A percentile compares a stretch with the other conserved stretches of the same genome.
phyloP scores from a whole-genome alignment of 768 basidiomycete genomes.

The Phlebiopsis flavidoalba region DNA sequence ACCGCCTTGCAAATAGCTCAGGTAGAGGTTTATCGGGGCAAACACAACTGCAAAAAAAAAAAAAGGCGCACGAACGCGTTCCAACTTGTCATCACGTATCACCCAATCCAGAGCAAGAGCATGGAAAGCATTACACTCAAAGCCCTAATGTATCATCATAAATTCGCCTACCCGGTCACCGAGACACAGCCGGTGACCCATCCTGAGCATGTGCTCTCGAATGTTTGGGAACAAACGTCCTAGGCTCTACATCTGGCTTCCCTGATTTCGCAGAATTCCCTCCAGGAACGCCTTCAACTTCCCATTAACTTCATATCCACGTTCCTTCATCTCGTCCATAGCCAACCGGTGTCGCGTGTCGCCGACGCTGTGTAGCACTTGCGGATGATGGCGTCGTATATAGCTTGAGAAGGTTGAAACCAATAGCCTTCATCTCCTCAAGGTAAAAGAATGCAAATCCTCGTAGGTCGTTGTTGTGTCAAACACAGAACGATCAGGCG shows the following conservation, averaged over 20 bases:
- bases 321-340: slow-evolving; percentile 64
- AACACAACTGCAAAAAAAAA: no score
- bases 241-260: not conserved
- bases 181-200: not conserved
- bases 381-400: slow-evolving; percentile 58
- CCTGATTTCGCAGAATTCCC: not conserved
- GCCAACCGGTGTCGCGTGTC: slow-evolving; percentile 65
- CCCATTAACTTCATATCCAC: slow-evolving; percentile 40
- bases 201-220: not conserved
- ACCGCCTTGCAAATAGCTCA: no score
- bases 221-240: not conserved
- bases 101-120: not conserved
- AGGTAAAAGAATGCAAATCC: slow-evolving; percentile 85
- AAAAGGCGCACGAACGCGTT: no score
- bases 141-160: not conserved
- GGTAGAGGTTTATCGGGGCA: no score
- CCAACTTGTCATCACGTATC: no score
- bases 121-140: not conserved
- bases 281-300: slow-evolving; percentile 30
- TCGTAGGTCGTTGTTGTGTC: slow-evolving; percentile 69
- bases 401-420: slow-evolving; percentile 39
- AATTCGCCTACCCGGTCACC: not conserved
- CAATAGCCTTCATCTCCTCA: slow-evolving; percentile 77
- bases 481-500: slow-evolving; percentile 66
- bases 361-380: slow-evolving; percentile 45